phyloP scores from a whole-genome alignment of 2,329 filamentous ascomycete species.

The Fusarium sp. region DNA sequence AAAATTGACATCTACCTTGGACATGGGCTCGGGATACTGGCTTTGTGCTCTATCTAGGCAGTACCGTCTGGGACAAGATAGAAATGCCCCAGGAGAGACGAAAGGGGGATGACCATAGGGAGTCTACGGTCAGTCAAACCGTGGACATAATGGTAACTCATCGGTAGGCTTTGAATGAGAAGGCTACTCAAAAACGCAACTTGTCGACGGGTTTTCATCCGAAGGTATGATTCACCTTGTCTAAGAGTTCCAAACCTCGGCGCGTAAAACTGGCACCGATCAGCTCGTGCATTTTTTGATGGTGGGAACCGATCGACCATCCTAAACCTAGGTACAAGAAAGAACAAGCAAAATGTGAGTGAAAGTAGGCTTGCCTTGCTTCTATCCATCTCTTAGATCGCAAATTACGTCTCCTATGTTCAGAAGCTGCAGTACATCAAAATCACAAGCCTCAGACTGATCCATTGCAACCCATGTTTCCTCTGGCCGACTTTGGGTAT shows the following conservation, averaged over 20 bases:
- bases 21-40: background rate
- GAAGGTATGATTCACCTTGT: background rate
- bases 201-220: background rate
- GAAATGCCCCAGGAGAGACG: background rate
- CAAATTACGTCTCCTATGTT: background rate
- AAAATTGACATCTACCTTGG: background rate
- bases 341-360: background rate
- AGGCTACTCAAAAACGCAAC: background rate
- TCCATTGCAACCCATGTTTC: background rate
- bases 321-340: background rate
- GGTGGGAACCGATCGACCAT: background rate
- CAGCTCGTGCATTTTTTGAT: background rate
- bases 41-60: too few species aligned
- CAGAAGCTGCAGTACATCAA: background rate
- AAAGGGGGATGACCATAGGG: background rate
- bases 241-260: too few species aligned
- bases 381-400: background rate
- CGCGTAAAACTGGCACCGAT: too few species aligned
- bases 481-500: background rate
- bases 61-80: background rate
- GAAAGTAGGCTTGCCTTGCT: background rate
- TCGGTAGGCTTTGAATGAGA: too few species aligned
- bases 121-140: background rate
- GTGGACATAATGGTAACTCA: background rate
- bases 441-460: background rate